phyloP scores from a whole-genome alignment of 345 rosid genomes.

The Trapa bicornis region DNA sequence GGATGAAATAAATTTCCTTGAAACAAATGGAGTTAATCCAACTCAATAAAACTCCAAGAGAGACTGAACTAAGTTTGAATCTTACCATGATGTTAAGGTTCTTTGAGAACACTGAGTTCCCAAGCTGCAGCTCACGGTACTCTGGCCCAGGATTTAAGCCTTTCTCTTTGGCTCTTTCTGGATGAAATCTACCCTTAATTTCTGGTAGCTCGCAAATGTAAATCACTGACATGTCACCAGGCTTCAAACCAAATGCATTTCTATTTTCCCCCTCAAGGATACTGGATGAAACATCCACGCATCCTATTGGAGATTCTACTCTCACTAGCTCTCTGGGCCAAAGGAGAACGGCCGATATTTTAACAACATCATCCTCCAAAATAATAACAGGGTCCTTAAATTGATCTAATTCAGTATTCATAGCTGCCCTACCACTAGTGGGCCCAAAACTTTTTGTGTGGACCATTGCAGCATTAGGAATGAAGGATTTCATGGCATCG shows the following conservation, averaged over 20 bases:
- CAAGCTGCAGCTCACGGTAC: conserved; percentile 62
- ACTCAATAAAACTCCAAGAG: neutral
- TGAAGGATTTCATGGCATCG: conserved; percentile 86
- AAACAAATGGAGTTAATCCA: conserved; percentile 3
- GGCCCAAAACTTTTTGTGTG: conserved; percentile 75
- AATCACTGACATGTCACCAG: conserved; percentile 75
- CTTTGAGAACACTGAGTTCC: conserved; percentile 78
- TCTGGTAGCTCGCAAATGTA: conserved; percentile 83
- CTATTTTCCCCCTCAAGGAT: neutral
- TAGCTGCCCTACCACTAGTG: conserved; percentile 24
- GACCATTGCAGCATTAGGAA: conserved; percentile 96
- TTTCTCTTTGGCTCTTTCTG: conserved; percentile 61
- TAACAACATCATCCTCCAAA: conserved; percentile 65
- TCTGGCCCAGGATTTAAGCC: conserved; percentile 82
- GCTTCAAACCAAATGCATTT: conserved; percentile 24
- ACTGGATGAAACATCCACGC: neutral
- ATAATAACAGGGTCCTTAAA: conserved; percentile 42
- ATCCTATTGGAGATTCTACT: neutral
- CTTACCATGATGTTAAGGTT: conserved; percentile 51
- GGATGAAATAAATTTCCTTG: neutral
- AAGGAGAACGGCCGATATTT: conserved; percentile 66
- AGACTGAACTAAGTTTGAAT: conserved; percentile 9
- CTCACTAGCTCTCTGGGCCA: conserved; percentile 14
- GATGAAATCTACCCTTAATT: conserved; percentile 73
- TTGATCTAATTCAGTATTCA: conserved; percentile 22